Percentiles rank a stretch among this genome's conserved stretches.
Evolutionary conservation across 192 early-diverging fungal genomes (phyloP).

Genomic region (Allomyces macrogynus): DNA sequence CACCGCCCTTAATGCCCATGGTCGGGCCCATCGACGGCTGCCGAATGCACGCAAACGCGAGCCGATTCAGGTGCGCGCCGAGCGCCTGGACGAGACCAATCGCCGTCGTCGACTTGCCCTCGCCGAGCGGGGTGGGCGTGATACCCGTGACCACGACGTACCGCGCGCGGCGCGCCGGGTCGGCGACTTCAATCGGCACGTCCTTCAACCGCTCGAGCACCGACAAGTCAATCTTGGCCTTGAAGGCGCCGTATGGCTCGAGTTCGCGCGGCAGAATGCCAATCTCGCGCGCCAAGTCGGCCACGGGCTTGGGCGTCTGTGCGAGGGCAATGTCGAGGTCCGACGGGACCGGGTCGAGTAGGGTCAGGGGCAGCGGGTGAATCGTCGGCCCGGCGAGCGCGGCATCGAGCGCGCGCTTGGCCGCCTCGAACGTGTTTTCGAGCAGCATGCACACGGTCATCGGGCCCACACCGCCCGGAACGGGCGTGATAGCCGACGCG

Average conservation of each 20-base stretch:
- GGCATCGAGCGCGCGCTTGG: conserved; percentile 43
- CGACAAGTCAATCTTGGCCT: conserved; percentile 73
- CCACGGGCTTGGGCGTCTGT: conserved; percentile 71
- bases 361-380: conserved; percentile 34
- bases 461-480: conserved; percentile 97
- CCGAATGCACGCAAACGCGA: conserved; percentile 85
- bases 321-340: conserved; percentile 87
- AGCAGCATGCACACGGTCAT: conserved; percentile 99
- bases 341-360: conserved; percentile 66
- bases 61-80: conserved; percentile 74
- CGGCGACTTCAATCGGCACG: conserved; percentile 23
- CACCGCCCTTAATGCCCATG: conserved; percentile 97
- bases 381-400: conserved; percentile 26
- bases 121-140: conserved; percentile 93
- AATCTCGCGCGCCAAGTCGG: conserved; percentile 58
- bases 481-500: conserved; percentile 76
- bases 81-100: conserved; percentile 88
- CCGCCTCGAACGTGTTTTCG: conserved; percentile 64
- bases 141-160: conserved; percentile 96
- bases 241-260: conserved; percentile 69
- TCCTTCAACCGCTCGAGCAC: conserved; percentile 66
- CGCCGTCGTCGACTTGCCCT: conserved; percentile 95
- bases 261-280: conserved; percentile 52
- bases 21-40: conserved; percentile 99
- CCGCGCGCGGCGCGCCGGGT: conserved; percentile 23